Evolutionary conservation across 768 basidiomycete genomes (phyloP), one percentile per base, ranked within the genome.

Genomic region (Phaeotremella skinneri): DNA sequence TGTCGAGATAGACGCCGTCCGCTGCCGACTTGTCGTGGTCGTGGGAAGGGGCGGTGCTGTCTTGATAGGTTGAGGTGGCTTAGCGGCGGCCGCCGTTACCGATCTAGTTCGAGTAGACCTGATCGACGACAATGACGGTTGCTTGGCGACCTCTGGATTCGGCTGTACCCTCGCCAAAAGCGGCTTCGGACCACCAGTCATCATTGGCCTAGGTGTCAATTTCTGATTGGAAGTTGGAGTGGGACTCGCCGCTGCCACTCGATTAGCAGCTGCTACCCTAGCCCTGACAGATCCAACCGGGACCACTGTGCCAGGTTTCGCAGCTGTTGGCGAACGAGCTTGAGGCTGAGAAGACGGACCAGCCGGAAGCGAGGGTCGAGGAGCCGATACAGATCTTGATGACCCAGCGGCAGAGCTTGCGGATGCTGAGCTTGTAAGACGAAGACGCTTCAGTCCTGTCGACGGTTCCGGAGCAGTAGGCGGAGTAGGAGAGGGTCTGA

Each of bases 321-420:
- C 66, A 7, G 66, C 66, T 3, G 66, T 68, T 4, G 66, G 66
- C 49, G 59, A 61, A 14, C 59, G 47, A 25, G 64, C 56, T 25
- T 49, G 52, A 20, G 59, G 68, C 2, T 50, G 56, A 17, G 51
- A 25, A 27, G 17, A 20, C 29, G 20, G 53, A 17, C 27, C 31
- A 21, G 56, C 16, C 13, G 43, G 29, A 27, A 48, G 52, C 13
- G 62, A 31, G 49, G 32, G 31, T 16, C 20, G 49, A 23, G 34
- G 34, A 27, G 52, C 30, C 49, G 51, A 42, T 1, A 31, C 54
- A 26, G 61, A 55, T 25, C 51, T 47, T 34, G 45, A 26, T 14
- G 20, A 25, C 49, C 47, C 54, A 21, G 37, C 34, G 3, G 52
- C 56, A 0, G 62, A 64, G 32, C 17, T 32, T 2, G 49, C 64